Conservation (phyloP, 441 rosid species). For the Melastoma candidum region DNA sequence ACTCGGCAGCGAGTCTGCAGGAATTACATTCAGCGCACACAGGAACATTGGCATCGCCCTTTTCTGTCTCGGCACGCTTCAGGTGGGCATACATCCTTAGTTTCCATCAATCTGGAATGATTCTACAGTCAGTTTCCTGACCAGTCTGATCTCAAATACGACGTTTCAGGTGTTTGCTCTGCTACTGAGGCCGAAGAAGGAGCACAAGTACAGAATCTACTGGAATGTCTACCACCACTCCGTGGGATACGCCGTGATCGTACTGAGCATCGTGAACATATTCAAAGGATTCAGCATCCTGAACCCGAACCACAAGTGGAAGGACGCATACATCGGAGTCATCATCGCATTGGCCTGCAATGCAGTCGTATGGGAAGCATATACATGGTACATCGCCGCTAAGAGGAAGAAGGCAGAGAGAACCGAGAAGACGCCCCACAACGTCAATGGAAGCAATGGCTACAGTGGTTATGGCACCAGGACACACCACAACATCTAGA, state of each 20-base stretch:
- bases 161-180: constrained; percentile 48
- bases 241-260: constrained; percentile 44
- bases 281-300: constrained; percentile 60
- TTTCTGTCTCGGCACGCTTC: too few relatives aligned
- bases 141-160: too few relatives aligned
- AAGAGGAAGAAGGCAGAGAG: constrained; percentile 34
- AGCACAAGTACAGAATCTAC: constrained; percentile 60
- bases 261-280: constrained; percentile 46
- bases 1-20: too few relatives aligned
- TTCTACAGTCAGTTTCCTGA: too few relatives aligned
- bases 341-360: constrained; percentile 30
- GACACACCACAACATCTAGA: constrained; percentile 5
- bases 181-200: constrained; percentile 72
- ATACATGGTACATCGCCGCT: constrained; percentile 46
- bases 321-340: constrained; percentile 53
- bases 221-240: constrained; percentile 76
- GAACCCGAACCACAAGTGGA: constrained; percentile 57
- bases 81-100: too few relatives aligned
- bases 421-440: constrained; percentile 20
- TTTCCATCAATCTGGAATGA: too few relatives aligned
- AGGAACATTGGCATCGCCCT: too few relatives aligned
- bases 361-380: constrained; percentile 39
- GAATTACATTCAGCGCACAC: too few relatives aligned
- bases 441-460: constrained; percentile 25
- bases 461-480: constrained; percentile 15